Evolutionary conservation across 768 basidiomycete genomes (phyloP), one percentile per base, ranked within the genome.

Genomic region (Termitomyces eurrhizus): DNA sequence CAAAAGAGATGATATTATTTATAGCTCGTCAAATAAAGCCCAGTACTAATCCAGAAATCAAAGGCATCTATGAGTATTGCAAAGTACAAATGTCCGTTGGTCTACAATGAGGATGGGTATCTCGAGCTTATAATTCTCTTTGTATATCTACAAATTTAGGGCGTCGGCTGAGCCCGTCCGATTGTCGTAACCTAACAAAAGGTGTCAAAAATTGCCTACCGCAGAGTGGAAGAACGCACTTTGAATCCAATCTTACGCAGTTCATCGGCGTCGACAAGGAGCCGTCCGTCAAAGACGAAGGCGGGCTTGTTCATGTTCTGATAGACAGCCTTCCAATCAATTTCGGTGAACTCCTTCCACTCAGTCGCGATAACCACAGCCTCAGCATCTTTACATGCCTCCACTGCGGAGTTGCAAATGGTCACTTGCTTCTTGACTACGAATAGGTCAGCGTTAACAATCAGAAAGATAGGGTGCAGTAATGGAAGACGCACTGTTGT

Each of bases 311-410:
- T 91, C 93, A 98, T 98, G 69, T 80, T 76, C 54, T 77, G 73
- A 77, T 98, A 97, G 45, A 98, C 90, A 39, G 78, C 77, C 67
- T 84, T 73, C 97, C 97, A 99, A 75, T 95, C 87, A 65, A 99
- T 90, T 42, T 88, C 83, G 69, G 83, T 83, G 85, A 99, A 99
- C 76, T 98, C 95, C 73, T 89, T 92, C 96, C 95, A 97, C 75
- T 96, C 96, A 3, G 97, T 99, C 32, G 93, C 93, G 67, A 99
- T 88, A 52, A 98, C 92, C 64, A 99, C 86, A 4, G 94, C 96
- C 73, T 98, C 97, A 48, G 92, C 87, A 61, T 88, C 78, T 72
- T 83, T 85, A 78, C 93, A 95, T 5, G 96, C 97, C 67, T 94
- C 93, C 58, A 93, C 74, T 1, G 94, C 93, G 8, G 87, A 88